These are phyloP conservation scores for Eucalyptus cloeziana DNA, from an alignment of 345 rosid genomes.

Conservation along the genomic window DNA sequence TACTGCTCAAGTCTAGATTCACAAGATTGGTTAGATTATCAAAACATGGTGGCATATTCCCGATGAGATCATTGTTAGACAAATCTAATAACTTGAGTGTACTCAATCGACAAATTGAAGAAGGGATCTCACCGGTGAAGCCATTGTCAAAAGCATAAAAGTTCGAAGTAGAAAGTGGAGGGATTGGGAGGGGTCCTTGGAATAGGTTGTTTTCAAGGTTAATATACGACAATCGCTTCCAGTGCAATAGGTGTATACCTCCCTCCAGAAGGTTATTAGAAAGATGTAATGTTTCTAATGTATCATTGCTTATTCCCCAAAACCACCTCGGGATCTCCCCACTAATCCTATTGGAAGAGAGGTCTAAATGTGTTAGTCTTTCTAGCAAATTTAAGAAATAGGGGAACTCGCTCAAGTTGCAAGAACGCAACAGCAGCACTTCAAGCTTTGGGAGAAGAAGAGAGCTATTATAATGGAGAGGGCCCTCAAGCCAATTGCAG, in stretches of 20 bases:
- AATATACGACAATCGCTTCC: neutral
- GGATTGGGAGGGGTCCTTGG: neutral
- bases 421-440: fast-evolving
- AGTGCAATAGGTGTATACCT: neutral
- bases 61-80: too few species aligned
- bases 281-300: neutral
- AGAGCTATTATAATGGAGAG: neutral
- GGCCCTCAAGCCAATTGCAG: fast-evolving
- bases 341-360: neutral
- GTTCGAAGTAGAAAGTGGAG: neutral
- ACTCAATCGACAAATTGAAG: too few species aligned
- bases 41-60: too few species aligned
- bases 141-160: too few species aligned
- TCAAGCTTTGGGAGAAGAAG: neutral
- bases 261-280: neutral
- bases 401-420: neutral
- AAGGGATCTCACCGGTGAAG: too few species aligned
- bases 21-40: too few species aligned
- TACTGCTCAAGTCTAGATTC: too few species aligned
- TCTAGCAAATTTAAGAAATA: neutral
- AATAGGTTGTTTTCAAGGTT: neutral
- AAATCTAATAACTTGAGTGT: too few species aligned
- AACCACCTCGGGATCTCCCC: neutral
- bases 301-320: neutral
- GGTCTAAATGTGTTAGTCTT: neutral